Base-by-base conservation (phyloP, 805 yeast species). In the Pichia cabralensis region DNA sequence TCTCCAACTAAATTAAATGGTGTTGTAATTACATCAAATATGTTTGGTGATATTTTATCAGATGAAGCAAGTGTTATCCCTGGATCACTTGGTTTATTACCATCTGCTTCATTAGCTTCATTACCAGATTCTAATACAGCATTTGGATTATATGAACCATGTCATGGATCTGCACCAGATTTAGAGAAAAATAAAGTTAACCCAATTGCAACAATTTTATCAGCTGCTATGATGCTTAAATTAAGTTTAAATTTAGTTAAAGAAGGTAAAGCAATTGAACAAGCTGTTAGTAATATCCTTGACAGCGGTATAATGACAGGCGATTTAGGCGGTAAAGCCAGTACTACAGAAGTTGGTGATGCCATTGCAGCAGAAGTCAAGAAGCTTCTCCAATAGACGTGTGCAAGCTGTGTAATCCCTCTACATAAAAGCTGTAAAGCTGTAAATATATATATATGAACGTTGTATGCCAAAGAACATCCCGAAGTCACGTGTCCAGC, bases 61-160 rank as follows among this genome's bases (percentile, higher is more conserved):
- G 98, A 92, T 60, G 98, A 92, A 67, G 96, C 97, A 21, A 81
- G 94, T 14, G 96, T 88, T 32, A 92, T 92, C 50, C 98, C 98
- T 28, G 98, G 98, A 30, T 89, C 97, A 18, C 69, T 92, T 43
- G 98, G 98, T 41, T 72, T 92, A 47, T 71, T 92, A 45, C 98
- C 98, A 33, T 84, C 96, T 37, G 94, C 98, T 3, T 89, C 97
- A 15, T 73, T 92, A 53, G 92, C 96, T 4, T 85, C 96, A n/a
- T 70, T 92, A 55, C 98, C 98, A 35, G 96, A 89, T 61, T 75
- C 89, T 26, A 88, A 88, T 69, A 66, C 71, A 33, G 97, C 97
- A 1, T 88, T 92, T 55, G 98, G 98, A 39, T 68, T 92, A 45
- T 92, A 92, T 58, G 98, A 92, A 65, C 97, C 98, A 46, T 89